Evolutionary conservation across 2,329 filamentous ascomycete species (phyloP).

Genomic region (Aspergillus ruber): DNA sequence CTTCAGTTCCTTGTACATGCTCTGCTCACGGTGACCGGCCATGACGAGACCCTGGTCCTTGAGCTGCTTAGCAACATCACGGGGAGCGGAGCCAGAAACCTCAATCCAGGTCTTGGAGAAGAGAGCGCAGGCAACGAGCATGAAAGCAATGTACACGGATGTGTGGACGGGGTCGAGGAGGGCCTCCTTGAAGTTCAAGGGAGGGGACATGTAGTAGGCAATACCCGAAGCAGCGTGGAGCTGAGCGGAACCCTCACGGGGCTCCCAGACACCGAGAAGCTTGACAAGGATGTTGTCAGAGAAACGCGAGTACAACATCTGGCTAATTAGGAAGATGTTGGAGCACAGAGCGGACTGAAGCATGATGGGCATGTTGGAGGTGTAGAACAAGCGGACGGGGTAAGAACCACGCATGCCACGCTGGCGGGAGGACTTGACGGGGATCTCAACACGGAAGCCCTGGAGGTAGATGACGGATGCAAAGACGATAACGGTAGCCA

Average conservation of each 20-base stretch:
- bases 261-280: constrained; percentile 97
- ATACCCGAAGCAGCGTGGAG: constrained; percentile 89
- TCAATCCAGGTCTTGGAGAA: constrained; percentile 99
- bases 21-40: constrained; percentile 98
- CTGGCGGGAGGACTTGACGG: constrained; percentile 98
- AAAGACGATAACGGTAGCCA: constrained; percentile 89
- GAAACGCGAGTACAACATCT: constrained; percentile 99
- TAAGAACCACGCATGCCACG: constrained; percentile 97
- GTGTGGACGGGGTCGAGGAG: constrained; percentile 97
- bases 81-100: constrained; percentile 93
- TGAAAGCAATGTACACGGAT: constrained; percentile 89
- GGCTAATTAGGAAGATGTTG: constrained; percentile 98
- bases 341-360: constrained; percentile 96
- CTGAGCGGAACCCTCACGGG: constrained; percentile 87
- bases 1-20: constrained; percentile 99
- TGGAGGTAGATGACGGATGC: constrained; percentile 98
- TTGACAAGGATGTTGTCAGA: constrained; percentile 97
- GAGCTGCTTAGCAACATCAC: constrained; percentile 98
- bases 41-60: constrained; percentile 99
- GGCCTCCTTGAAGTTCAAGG: constrained; percentile 94
- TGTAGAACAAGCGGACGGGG: constrained; percentile 98
- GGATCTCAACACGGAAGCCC: constrained; percentile 99
- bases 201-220: constrained; percentile 99
- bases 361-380: constrained; percentile 99
- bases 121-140: constrained; percentile 93